Percentiles rank a stretch among this genome's conserved stretches.
Conservation (phyloP, 1,284 basidiomycete species). For the Trichosporon sp. region DNA sequence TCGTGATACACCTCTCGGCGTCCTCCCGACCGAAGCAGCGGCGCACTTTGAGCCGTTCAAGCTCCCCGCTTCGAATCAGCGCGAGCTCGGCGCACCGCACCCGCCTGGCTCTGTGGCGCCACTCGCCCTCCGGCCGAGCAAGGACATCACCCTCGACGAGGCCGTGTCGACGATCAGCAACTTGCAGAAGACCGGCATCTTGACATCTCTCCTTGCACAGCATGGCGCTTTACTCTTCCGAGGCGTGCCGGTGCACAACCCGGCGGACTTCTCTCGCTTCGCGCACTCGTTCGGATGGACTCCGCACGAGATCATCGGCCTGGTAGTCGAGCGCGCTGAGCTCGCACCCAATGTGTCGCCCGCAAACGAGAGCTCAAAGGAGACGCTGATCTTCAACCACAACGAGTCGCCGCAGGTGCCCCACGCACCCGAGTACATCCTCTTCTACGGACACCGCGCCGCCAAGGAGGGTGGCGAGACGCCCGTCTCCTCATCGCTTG, state of each 20-base stretch:
- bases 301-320: constrained; percentile 19
- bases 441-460: constrained; percentile 16
- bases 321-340: constrained; percentile 13
- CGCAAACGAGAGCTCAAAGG: constrained; percentile 17
- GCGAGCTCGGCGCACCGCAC: constrained; percentile 64
- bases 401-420: constrained; percentile 20
- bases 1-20: background rate
- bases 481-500: constrained; percentile 13
- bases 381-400: constrained; percentile 16
- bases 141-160: background rate
- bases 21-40: background rate
- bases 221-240: constrained; percentile 21
- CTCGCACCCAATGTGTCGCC: constrained; percentile 20
- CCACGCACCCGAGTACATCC: constrained; percentile 18
- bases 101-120: constrained; percentile 3
- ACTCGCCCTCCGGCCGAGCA: constrained; percentile 7
- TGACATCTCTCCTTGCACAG: constrained; percentile 11
- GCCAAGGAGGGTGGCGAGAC: constrained; percentile 16
- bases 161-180: constrained; percentile 4
- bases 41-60: constrained; percentile 11
- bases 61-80: constrained; percentile 64
- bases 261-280: constrained; percentile 8
- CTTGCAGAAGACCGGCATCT: background rate
- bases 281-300: constrained; percentile 13
- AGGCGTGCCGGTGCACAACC: constrained; percentile 5